These are phyloP conservation scores for Halteria grandinella DNA, from an alignment of 73 alveolate species.

Conservation along the genomic window DNA sequence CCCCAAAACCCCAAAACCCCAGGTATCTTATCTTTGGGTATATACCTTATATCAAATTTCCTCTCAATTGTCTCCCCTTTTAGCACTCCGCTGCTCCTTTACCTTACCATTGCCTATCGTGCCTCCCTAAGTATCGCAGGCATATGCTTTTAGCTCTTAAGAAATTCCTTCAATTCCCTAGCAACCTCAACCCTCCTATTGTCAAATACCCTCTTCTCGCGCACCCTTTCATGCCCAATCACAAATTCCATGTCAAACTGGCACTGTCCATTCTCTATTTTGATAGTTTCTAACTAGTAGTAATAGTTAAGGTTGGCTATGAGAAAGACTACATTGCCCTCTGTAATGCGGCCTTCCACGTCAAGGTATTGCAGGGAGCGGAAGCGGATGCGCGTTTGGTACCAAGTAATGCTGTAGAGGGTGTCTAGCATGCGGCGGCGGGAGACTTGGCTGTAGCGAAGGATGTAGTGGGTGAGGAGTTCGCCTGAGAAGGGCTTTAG, in stretches of 20 bases:
- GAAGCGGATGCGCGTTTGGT: slow-evolving; percentile 11
- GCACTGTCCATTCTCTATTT: background rate
- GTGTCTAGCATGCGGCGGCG: slow-evolving; percentile 11
- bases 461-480: background rate
- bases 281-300: background rate
- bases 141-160: too few relatives aligned
- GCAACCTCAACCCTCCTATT: background rate
- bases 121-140: too few relatives aligned
- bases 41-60: too few relatives aligned
- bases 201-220: background rate
- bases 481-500: slow-evolving; percentile 4
- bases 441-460: background rate
- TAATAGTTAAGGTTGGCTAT: slow-evolving; percentile 1
- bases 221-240: background rate
- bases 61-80: too few relatives aligned
- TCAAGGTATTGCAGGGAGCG: background rate
- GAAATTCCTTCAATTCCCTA: too few relatives aligned
- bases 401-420: slow-evolving; percentile 11
- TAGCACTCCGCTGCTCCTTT: too few relatives aligned
- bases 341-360: slow-evolving; percentile 8
- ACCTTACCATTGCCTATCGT: too few relatives aligned
- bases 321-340: background rate
- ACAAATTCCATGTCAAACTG: slow-evolving; percentile 6
- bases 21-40: too few relatives aligned
- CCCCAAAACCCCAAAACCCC: too few relatives aligned